Evolutionary conservation across 805 yeast species (phyloP), one percentile per base, ranked within the genome.

Genomic region (Metschnikowia orientalis): DNA sequence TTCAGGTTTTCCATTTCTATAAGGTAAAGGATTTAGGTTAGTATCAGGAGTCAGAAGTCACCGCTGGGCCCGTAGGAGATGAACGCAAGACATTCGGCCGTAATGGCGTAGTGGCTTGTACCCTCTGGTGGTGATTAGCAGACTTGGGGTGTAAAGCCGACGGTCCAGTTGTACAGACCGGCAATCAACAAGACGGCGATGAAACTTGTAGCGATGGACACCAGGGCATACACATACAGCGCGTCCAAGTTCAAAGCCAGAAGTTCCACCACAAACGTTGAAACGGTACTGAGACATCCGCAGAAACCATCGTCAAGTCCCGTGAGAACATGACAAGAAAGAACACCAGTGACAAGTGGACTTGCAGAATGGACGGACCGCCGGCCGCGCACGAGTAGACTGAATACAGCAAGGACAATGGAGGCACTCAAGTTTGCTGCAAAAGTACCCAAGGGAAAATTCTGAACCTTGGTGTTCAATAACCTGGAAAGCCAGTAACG

Each of bases 251-350:
- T 37, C 24, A 57, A 28, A 1, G 51, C 53, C 41, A 47, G 65
- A 23, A 85, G 54, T 53, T 88, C 97, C 25, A 72, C 77, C 6
- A 83, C 69, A 45, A 87, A 82, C 1, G 95, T 82, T 35, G 90
- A 79, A 23, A 85, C 73, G 0, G 96, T 84, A 23, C 86, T 76
- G 31, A 81, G 55, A 2, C 75, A 69, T 1, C 89, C 94, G 50
- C 86, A 78, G 38, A 73, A 77, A 0, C 95, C 94, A 44, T 75
- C 73, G 12, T 59, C 64, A 2, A 82, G 50, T 0, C 81, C 88
- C 6, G 45, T 40, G 1, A 80, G 47, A 3, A 77, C 72, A 23
- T 73, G 77, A 40, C 84, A 76, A 1, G 64, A 50, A 4, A 71
- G 39, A 0, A 42, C 17, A 3, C 51, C 47, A 6, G 54, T 43